A percentile compares a stretch with the other conserved stretches of the same genome.
These are phyloP conservation scores for Suillus americanus DNA, from an alignment of 768 basidiomycete genomes.

Conservation along the genomic window DNA sequence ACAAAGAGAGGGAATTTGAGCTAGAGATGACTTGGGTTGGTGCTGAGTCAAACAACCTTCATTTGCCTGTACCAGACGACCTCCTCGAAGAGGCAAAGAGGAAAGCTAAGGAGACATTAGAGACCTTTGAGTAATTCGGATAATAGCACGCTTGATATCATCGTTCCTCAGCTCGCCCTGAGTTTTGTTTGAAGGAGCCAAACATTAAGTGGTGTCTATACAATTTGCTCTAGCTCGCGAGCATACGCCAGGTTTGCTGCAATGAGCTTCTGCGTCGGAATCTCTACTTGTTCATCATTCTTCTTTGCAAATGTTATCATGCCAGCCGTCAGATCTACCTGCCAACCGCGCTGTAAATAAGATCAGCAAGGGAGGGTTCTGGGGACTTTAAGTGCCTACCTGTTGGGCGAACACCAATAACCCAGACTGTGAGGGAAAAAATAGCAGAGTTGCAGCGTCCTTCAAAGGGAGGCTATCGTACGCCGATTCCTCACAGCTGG, in stretches of 20 bases:
- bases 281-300: conserved; percentile 79
- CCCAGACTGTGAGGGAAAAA: conserved; percentile 84
- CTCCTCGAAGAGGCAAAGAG: conserved; percentile 82
- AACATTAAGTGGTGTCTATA: conserved; percentile 43
- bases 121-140: conserved; percentile 52
- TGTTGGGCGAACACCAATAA: conserved; percentile 79
- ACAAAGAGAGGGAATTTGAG: conserved; percentile 98
- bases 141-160: conserved; percentile 21
- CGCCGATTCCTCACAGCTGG: conserved; percentile 92
- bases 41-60: conserved; percentile 75
- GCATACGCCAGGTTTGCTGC: conserved; percentile 77
- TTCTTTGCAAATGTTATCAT: conserved; percentile 80
- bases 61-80: conserved; percentile 83
- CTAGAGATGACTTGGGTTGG: conserved; percentile 98
- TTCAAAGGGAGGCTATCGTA: conserved; percentile 89
- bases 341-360: conserved; percentile 71
- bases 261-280: conserved; percentile 84
- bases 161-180: conserved; percentile 1
- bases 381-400: conserved; percentile 41
- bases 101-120: conserved; percentile 84
- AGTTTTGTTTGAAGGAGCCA: background rate
- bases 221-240: conserved; percentile 88
- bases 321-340: conserved; percentile 68
- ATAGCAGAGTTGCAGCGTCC: conserved; percentile 88
- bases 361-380: background rate